phyloP scores from a whole-genome alignment of 805 yeast species.

The Yarrowia divulgata region DNA sequence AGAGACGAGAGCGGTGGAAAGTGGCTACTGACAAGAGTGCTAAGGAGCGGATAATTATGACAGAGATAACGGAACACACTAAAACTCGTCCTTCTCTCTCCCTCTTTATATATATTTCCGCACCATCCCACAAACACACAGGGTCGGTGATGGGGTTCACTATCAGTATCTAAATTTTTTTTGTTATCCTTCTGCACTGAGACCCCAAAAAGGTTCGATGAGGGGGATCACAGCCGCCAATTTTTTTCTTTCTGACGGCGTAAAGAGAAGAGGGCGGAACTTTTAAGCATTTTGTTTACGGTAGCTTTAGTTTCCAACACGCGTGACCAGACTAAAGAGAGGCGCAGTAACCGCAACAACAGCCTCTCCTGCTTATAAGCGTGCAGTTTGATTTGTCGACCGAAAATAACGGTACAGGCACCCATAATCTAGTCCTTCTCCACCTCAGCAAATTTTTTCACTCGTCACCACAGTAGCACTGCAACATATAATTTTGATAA shows the following conservation, averaged over 20 bases:
- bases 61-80: no score
- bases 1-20: background rate
- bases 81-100: no score
- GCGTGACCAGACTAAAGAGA: constrained; percentile 10
- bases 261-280: background rate
- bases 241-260: no score
- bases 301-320: background rate
- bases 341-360: constrained; percentile 23
- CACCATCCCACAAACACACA: background rate
- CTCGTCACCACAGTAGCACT: background rate
- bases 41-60: no score
- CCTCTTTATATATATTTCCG: no score
- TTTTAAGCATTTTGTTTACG: background rate
- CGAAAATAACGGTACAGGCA: no score
- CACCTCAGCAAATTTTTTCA: no score
- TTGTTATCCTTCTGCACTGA: background rate
- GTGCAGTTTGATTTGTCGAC: no score
- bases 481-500: constrained; percentile 8
- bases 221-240: constrained; percentile 2
- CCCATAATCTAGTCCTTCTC: no score
- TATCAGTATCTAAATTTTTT: background rate
- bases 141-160: background rate
- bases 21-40: no score
- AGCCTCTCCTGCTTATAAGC: background rate
- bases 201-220: constrained; percentile 14